Evolutionary conservation across 1,284 basidiomycete genomes (phyloP), one percentile per base, ranked within the genome.

Genomic region (Tylopilus sp.): DNA sequence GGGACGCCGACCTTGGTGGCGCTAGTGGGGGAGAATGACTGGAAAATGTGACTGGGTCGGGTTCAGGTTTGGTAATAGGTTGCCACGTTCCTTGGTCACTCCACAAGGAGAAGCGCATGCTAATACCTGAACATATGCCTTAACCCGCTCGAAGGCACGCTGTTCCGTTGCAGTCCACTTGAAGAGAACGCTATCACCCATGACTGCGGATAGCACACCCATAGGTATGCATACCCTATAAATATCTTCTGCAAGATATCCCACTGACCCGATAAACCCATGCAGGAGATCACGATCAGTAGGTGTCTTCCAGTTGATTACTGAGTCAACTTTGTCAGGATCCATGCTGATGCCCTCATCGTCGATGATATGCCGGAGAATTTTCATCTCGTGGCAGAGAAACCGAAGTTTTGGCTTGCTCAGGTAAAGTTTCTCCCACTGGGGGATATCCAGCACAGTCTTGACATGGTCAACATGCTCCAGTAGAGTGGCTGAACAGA

Each of bases 401-500:
- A 39, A 18, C 1, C n/a, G 7, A 7, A 38, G 18, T 7, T 46
- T 46, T 2, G 2, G 3, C 2, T 20, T n/a, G 7, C 36, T 39
- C 0, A 31, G 29, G 21, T 39, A 46, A 14, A 46, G 12, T 7
- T 14, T 2, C 2, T 38, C 29, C 1, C 6, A 3, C 1, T 2
- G 7, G 0, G 37, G n/a, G 4, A 35, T 20, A 0, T 39, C 3
- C 2, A 46, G 29, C 0, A 46, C 15, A 2, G 6, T 33, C 2
- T 7, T 17, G 2, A 46, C 7, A 4, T 46, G 20, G 2, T 33
- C 9, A 1, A 21, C 2, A 9, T 46, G 29, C 7, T 31, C 30
- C 12, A 14, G 12, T 14, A 31, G 12, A 5, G 30, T 14, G 12
- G 5, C 4, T 4, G 30, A 31, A 15, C 15, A 31, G 1, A 76